Percentiles rank a stretch among this genome's conserved stretches.
Conservation (phyloP, 2,329 filamentous ascomycete genomes). For the Magnaporthiopsis rhizophila region DNA sequence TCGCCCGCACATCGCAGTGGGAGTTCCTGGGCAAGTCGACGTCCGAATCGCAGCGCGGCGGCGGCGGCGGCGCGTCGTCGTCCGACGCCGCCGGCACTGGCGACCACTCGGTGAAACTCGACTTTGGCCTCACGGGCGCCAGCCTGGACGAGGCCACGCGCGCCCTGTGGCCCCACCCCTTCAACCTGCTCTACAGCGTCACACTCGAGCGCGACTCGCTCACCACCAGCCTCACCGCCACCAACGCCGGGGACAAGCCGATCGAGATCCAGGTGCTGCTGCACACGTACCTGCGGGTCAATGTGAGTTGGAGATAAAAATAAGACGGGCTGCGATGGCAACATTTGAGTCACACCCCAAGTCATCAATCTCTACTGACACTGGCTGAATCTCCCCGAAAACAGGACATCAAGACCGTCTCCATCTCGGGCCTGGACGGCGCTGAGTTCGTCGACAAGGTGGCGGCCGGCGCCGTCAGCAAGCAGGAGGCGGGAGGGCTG, state of each 20-base stretch:
- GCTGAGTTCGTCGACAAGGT: conserved; percentile 82
- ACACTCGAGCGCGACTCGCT: conserved; percentile 69
- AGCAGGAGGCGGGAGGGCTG: conserved; percentile 53
- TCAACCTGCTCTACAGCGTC: conserved; percentile 88
- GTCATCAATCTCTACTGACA: background rate
- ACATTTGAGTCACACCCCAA: background rate
- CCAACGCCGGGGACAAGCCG: conserved; percentile 72
- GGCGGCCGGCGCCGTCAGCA: conserved; percentile 54
- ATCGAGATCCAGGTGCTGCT: conserved; percentile 91
- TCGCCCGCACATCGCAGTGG: conserved; percentile 84
- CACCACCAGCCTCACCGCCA: conserved; percentile 75
- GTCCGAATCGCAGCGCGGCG: conserved; percentile 44
- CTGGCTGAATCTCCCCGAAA: background rate
- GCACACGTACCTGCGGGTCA: conserved; percentile 81
- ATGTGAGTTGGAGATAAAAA: conserved; percentile 45
- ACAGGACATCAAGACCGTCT: conserved; percentile 70
- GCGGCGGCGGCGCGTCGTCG: conserved; percentile 29
- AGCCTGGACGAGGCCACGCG: conserved; percentile 62
- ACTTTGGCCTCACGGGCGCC: conserved; percentile 78
- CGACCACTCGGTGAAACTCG: conserved; percentile 76
- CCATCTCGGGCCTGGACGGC: conserved; percentile 67
- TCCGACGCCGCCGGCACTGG: conserved; percentile 23
- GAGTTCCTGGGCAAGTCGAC: conserved; percentile 87
- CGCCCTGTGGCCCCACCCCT: conserved; percentile 76
- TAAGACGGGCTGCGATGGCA: background rate